Base-by-base conservation (phyloP, 768 basidiomycete genomes). In the Psilocybe cubensis region DNA sequence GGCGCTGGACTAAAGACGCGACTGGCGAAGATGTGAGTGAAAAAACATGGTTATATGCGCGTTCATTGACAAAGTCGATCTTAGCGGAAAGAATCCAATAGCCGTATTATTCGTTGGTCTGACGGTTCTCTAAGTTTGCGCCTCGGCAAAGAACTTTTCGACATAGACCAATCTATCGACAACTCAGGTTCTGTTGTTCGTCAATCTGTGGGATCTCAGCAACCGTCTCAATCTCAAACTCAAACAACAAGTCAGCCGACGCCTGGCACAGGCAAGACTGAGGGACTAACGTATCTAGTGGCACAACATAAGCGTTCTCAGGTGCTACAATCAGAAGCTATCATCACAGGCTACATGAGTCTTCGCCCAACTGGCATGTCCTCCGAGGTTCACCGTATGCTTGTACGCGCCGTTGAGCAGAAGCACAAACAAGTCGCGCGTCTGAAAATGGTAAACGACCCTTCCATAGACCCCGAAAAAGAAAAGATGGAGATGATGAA, bases 71-170 rank as follows among this genome's bases (percentile, higher is more conserved):
- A 7, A 47, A 27, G 1, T 3, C 21, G 40, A 18, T 21, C 35
- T 52, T 48, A 97, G 95, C 78, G 74, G 62, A 83, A 88, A 61
- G 89, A 96, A 77, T 93, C 94, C 14, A 99, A 99, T 68, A 86
- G 90, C 60, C 89, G 95, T 27, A 77, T 98, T 35, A 85, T 99
- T 56, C 85, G 91, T 12, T 99, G 97, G 97, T 97, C 95, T 5
- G 97, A 99, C 69, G 96, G 96, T 14, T 83, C 91, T 12, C 74
- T 94, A 55, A 96, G 94, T 64, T 82, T 99, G 27, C 89, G 92
- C 61, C 76, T 99, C 54, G 97, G 97, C 41, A 91, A 92, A 70
- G 96, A 98, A 67, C 78, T 97, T 4, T 98, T 96, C 73, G 95
- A 98, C 75, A 86, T 98, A 49, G 86, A 83, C 50, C 84, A 90